Evolutionary conservation across 306 rosid genomes (phyloP), one percentile per base, ranked within the genome.

Genomic region (Lablab purpureus): DNA sequence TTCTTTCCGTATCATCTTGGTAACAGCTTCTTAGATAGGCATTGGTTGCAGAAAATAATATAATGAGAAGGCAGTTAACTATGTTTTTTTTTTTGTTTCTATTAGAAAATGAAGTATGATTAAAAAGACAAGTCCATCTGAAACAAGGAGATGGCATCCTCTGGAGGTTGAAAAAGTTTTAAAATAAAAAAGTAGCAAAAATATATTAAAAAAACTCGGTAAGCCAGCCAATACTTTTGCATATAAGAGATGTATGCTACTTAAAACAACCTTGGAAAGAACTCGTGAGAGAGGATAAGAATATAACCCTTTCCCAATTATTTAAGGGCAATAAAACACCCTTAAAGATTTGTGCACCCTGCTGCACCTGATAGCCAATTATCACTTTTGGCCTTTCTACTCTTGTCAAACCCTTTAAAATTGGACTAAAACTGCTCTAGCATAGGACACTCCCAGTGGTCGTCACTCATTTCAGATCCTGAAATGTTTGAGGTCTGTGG

Each of bases 141-240:
- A 40, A 27, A 59, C 67, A 27, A 59, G 18, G 10, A 27, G 27
- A 59, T 10, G 67, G 40, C 67, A 59, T 59, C 40, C 40, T 59
- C 40, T 14, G 18, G 40, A 59, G 37, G 19, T 28, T 21, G 67
- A 59, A 59, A 27, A 59, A 14, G 11, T 25, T 28, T 59, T 4
- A 12, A 25, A 12, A 27, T 2, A 27, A 55, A 13, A 59, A 18
- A 50, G 1, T 5, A 19, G 76, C 28, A 50, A n/a, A 71, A 51
- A 30, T 71, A n/a, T 52, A 67, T 19, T 52, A 77, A 67, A 59
- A 67, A 52, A 54, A 52, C 47, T 37, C 30, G 45, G 75, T 46
- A 51, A 28, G 36, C 21, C 22, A 51, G 52, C 19, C 27, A 65
- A 49, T 76, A 34, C 34, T 41, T 77, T 77, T 66, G 54, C 52